A percentile compares a stretch with the other conserved stretches of the same genome.
These are phyloP conservation scores for Boletus putidus DNA, from an alignment of 1,284 basidiomycete species.

Conservation along the genomic window DNA sequence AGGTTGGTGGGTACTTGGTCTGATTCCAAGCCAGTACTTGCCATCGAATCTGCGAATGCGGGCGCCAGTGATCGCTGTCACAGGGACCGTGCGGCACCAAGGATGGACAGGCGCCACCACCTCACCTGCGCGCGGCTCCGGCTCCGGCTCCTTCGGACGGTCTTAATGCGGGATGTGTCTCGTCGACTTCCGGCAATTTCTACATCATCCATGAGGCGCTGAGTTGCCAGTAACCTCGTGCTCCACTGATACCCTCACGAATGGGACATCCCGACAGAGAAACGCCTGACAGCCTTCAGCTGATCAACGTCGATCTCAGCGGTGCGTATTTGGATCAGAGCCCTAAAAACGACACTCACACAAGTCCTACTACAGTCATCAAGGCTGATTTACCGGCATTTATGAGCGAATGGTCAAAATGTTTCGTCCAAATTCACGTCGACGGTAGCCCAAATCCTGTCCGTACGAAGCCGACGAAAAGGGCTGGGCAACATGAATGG, in stretches of 20 bases:
- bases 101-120: no score
- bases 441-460: slow-evolving; percentile 16
- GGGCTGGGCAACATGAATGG: slow-evolving; percentile 24
- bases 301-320: slow-evolving; percentile 23
- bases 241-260: neutral
- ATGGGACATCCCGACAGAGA: neutral
- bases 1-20: slow-evolving; percentile 47
- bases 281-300: neutral
- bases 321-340: slow-evolving; percentile 13
- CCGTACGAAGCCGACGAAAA: slow-evolving; percentile 22
- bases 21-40: neutral
- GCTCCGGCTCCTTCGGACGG: no score
- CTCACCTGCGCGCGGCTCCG: no score
- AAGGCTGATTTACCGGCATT: slow-evolving; percentile 27
- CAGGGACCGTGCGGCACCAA: no score
- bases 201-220: neutral
- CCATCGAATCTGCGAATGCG: neutral
- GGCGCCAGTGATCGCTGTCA: no score
- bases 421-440: slow-evolving; percentile 29
- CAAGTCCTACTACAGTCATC: slow-evolving; percentile 18
- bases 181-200: neutral
- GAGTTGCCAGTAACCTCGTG: neutral
- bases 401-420: slow-evolving; percentile 28
- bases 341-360: neutral
- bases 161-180: no score